A percentile compares a stretch with the other conserved stretches of the same genome.
These are phyloP conservation scores for Aureobasidium sp. DNA, from an alignment of 2,329 filamentous ascomycete genomes.

Conservation along the genomic window DNA sequence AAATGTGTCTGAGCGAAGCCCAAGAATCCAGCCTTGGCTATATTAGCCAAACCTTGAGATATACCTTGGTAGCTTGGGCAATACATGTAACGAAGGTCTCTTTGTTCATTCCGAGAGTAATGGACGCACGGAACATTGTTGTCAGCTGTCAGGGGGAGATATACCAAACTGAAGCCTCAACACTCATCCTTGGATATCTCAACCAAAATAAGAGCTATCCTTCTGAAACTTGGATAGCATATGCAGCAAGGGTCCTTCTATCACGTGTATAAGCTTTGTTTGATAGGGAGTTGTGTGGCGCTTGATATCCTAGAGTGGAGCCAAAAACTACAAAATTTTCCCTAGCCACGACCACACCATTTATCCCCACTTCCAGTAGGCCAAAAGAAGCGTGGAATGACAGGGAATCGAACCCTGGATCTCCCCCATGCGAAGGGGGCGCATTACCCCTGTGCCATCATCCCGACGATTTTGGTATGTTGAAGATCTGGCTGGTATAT, in stretches of 20 bases:
- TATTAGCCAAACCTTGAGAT: too few species aligned
- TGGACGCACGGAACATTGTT: background rate
- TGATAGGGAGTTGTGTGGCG: too few species aligned
- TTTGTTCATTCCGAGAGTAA: background rate
- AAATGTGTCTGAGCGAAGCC: too few species aligned
- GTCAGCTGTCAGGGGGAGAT: background rate
- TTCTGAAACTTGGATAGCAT: background rate
- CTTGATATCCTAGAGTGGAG: background rate
- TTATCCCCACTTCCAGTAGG: background rate
- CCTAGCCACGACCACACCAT: background rate
- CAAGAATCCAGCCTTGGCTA: too few species aligned
- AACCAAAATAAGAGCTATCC: background rate
- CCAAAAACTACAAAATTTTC: background rate
- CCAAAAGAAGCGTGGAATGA: background rate
- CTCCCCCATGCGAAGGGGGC: constrained; percentile 1
- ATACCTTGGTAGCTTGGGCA: too few species aligned
- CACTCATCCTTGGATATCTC: background rate
- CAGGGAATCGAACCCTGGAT: constrained; percentile 6
- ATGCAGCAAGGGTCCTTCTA: background rate
- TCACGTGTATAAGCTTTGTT: background rate
- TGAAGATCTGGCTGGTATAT: background rate
- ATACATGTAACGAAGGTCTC: too few species aligned
- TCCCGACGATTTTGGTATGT: background rate
- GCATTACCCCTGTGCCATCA: background rate
- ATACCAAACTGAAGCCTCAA: background rate